phyloP scores from a whole-genome alignment of 345 rosid species.

The Brassica nigra region DNA sequence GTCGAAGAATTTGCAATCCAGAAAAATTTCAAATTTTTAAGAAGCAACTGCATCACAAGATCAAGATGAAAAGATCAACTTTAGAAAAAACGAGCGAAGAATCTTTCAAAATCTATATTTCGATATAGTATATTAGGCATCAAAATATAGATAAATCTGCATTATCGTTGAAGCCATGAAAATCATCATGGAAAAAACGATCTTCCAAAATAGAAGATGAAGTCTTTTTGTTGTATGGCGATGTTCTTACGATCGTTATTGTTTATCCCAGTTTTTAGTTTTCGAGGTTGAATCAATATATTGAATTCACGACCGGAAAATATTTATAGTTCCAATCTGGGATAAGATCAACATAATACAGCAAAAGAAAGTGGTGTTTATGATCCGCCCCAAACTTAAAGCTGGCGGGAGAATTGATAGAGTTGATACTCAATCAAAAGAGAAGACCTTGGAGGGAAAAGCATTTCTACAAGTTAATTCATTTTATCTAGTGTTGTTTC shows the following conservation, averaged over 20 bases:
- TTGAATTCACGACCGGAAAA: neutral
- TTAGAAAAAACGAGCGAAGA: too few relatives aligned
- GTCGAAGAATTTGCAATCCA: too few relatives aligned
- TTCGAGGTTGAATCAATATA: neutral
- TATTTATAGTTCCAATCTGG: neutral
- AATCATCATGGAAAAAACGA: neutral
- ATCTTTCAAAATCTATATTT: too few relatives aligned
- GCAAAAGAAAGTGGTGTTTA: neutral
- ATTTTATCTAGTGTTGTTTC: too few relatives aligned
- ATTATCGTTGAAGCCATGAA: neutral
- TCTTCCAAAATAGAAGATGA: neutral
- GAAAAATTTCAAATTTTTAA: too few relatives aligned
- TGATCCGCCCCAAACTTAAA: neutral
- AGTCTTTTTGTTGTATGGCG: neutral
- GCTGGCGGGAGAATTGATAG: neutral
- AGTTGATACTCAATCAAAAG: too few relatives aligned
- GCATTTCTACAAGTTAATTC: too few relatives aligned
- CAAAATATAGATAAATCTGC: too few relatives aligned
- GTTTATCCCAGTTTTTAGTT: neutral
- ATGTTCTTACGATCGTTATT: neutral
- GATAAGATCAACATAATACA: neutral
- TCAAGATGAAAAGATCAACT: too few relatives aligned
- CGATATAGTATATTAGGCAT: neutral
- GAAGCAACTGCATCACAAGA: too few relatives aligned
- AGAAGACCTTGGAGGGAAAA: too few relatives aligned